Conservation (phyloP, 2,329 filamentous ascomycete species). For the Fusarium pseudocircinatum region DNA sequence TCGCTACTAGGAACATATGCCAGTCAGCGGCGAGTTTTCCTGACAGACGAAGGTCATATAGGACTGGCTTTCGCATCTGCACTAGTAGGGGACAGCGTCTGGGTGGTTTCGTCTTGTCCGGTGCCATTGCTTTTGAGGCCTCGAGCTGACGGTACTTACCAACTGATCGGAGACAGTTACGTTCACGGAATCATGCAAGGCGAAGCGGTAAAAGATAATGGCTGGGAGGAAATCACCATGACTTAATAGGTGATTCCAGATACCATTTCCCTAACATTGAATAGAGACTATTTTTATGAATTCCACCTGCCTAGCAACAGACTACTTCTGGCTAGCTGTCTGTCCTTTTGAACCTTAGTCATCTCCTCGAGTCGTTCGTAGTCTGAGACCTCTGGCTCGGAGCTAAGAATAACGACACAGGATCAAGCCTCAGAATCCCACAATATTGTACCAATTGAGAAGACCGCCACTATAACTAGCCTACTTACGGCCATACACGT, state of each 20-base stretch:
- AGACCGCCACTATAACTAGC: rapidly evolving
- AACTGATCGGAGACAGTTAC: not conserved
- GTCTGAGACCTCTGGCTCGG: rapidly evolving
- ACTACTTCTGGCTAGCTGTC: rapidly evolving
- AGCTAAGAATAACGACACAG: rapidly evolving
- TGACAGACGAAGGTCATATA: not conserved
- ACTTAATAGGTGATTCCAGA: rapidly evolving
- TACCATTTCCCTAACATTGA: rapidly evolving
- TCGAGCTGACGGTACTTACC: not conserved
- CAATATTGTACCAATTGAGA: too few species aligned
- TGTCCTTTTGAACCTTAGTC: not conserved
- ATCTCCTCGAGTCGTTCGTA: not conserved
- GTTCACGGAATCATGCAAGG: not conserved
- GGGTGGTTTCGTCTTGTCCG: not conserved
- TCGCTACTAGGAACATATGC: not conserved
- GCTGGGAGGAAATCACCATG: not conserved
- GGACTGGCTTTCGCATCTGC: not conserved
- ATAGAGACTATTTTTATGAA: not conserved
- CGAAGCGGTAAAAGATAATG: not conserved
- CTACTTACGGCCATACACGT: not conserved
- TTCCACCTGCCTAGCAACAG: not conserved
- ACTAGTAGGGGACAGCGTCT: not conserved
- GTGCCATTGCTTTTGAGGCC: not conserved
- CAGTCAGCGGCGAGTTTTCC: not conserved
- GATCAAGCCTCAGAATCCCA: not conserved